Base-by-base conservation (phyloP, 441 rosid species). In the Croton laevigatus region DNA sequence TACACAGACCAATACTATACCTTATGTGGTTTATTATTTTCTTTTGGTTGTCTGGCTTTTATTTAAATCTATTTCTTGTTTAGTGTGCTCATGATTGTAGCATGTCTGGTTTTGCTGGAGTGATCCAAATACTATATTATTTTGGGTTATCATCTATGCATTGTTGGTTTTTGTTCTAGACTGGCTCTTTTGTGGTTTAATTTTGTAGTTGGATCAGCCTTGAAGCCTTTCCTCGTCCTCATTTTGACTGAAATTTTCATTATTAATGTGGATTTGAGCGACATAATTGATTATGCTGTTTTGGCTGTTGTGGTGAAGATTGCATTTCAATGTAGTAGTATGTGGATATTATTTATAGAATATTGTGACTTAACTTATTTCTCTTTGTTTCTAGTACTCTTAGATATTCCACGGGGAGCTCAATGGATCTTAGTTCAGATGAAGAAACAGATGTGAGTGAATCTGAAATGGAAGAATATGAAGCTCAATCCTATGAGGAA, bases 381-480 rank as follows among this genome's bases (percentile, higher is more conserved):
- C 34, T 62, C 63, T 57, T n/a, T 13, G 22, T 71, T 69, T 22
- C 72, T 71, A 65, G 68, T 63, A 27, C 54, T 58, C 20, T 53
- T 42, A 62, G 52, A 32, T 19, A 45, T 55, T 63, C 4, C 12
- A 65, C 73, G 74, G 74, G 76, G 60, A 72, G 80, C 49, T 70
- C 77, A 4, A 62, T 74, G 74, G 89, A 77, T 66, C 46, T 52
- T 17, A 62, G 58, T 68, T 83, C 84, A 3, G 84, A 77, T n/a
- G 85, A 77, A n/a, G 89, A 86, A 40, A 67, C 77, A 0, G 85
- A 86, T 20, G 55, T 75, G 32, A 82, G 91, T 70, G 91, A 83
- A 3, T 85, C 91, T 16, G 94, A 89, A 73, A 76, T 85, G 80
- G 77, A 67, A 0, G 84, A 81, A 69, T 81, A 78, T 55, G 85